These are phyloP conservation scores for Aspergillus uvarum DNA, from an alignment of 2,329 filamentous ascomycete species.

Conservation along the genomic window DNA sequence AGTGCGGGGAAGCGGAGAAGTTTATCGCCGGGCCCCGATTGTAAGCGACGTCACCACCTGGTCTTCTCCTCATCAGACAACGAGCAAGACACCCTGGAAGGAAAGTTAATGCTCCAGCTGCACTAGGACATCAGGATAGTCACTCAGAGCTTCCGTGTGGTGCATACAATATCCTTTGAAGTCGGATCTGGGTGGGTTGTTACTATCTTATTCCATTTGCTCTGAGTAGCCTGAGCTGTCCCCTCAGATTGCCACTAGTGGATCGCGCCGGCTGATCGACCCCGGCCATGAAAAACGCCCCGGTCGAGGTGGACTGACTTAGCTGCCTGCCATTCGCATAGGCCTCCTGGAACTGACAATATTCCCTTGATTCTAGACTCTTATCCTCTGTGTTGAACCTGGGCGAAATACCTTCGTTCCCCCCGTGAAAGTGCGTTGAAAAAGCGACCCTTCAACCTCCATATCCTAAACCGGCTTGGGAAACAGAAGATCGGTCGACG, in stretches of 20 bases:
- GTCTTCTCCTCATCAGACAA: background rate
- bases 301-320: background rate
- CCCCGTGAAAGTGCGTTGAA: background rate
- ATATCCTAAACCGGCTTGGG: background rate
- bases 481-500: constrained; percentile 27
- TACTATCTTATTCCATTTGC: background rate
- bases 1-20: constrained; percentile 7
- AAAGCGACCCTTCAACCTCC: background rate
- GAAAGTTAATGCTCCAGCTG: too few species aligned
- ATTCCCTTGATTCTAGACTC: background rate
- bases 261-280: constrained; percentile 10
- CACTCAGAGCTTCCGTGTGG: background rate
- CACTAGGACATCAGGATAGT: background rate
- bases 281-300: background rate
- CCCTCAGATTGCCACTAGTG: background rate
- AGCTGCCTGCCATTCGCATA: background rate
- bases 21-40: constrained; percentile 10
- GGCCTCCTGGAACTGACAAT: background rate
- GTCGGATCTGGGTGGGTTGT: background rate
- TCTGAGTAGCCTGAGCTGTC: too few species aligned
- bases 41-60: constrained; percentile 5
- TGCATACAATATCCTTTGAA: background rate
- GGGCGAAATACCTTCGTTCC: background rate
- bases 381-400: background rate
- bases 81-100: background rate